These are phyloP conservation scores for Scheffersomyces spartinae DNA, from an alignment of 805 yeast species.

Conservation along the genomic window DNA sequence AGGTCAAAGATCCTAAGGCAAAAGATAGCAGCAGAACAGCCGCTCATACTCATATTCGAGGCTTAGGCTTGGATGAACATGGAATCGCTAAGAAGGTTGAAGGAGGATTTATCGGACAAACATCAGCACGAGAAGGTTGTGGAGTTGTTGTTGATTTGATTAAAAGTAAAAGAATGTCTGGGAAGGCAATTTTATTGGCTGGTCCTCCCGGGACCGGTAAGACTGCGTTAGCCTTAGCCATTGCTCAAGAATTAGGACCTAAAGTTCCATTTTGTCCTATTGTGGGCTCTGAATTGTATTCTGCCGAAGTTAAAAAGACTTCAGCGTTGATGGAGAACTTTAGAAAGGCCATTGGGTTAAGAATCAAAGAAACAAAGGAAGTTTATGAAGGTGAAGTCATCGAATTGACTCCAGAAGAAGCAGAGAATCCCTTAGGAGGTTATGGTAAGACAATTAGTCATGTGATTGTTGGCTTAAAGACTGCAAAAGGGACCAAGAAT, in stretches of 20 bases:
- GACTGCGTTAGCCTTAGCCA: slow-evolving; percentile 92
- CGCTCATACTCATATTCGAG: slow-evolving; percentile 94
- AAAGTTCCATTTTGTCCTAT: slow-evolving; percentile 97
- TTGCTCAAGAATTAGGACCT: slow-evolving; percentile 92
- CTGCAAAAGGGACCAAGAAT: slow-evolving; percentile 85
- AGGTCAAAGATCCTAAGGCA: slow-evolving; percentile 46
- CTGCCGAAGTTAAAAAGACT: slow-evolving; percentile 96
- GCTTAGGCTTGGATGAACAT: slow-evolving; percentile 84
- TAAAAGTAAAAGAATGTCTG: slow-evolving; percentile 85
- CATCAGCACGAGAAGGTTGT: slow-evolving; percentile 77
- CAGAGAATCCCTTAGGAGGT: slow-evolving; percentile 94
- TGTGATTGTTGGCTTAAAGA: slow-evolving; percentile 86
- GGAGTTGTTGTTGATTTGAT: slow-evolving; percentile 91
- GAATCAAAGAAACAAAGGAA: slow-evolving; percentile 94
- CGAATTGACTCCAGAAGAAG: slow-evolving; percentile 90
- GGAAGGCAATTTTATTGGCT: slow-evolving; percentile 89
- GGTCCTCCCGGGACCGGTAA: slow-evolving; percentile 99
- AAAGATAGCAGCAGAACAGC: slow-evolving; percentile 74
- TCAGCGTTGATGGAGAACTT: slow-evolving; percentile 94
- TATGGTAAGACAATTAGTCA: slow-evolving; percentile 95
- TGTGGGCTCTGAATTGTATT: slow-evolving; percentile 87
- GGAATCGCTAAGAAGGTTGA: slow-evolving; percentile 77
- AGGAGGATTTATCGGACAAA: slow-evolving; percentile 82
- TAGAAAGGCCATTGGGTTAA: slow-evolving; percentile 89
- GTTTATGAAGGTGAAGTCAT: slow-evolving; percentile 98